Conservation (phyloP, 345 rosid genomes). For the Trapa incisa region DNA sequence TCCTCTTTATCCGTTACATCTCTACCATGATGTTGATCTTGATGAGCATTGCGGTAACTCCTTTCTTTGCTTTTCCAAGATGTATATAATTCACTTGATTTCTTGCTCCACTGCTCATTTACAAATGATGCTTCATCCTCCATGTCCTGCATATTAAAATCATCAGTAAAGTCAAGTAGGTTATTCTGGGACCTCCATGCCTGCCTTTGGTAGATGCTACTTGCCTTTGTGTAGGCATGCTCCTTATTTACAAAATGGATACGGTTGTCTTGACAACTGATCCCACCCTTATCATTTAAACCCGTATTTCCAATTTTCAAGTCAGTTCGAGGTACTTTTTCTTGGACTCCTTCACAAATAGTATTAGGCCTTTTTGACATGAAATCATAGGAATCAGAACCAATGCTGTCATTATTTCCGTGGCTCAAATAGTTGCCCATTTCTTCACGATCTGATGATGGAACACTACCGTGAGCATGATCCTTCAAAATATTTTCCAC, state of each 20-base stretch:
- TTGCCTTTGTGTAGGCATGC: slow-evolving; percentile 13
- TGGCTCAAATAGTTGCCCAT: slow-evolving; percentile 5
- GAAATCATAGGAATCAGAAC: slow-evolving; percentile 14
- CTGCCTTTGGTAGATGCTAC: slow-evolving; percentile 13
- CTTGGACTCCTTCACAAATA: slow-evolving; percentile 16
- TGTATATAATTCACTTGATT: slow-evolving; percentile 21
- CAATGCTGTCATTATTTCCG: background rate
- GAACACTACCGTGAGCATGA: slow-evolving; percentile 18
- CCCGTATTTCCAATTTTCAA: slow-evolving; percentile 13
- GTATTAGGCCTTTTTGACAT: slow-evolving; percentile 11
- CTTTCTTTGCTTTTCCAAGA: slow-evolving; percentile 20
- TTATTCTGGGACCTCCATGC: slow-evolving; percentile 22
- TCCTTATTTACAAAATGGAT: slow-evolving; percentile 18
- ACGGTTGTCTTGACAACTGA: slow-evolving; percentile 16
- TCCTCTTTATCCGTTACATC: slow-evolving; percentile 9
- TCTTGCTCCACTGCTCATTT: slow-evolving; percentile 18
- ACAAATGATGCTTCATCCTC: slow-evolving; percentile 31
- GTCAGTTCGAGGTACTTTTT: slow-evolving; percentile 4
- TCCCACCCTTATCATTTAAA: slow-evolving; percentile 16
- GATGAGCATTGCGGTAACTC: slow-evolving; percentile 16
- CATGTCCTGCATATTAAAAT: slow-evolving; percentile 17
- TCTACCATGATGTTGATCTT: slow-evolving; percentile 18
- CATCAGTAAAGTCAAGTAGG: slow-evolving; percentile 23
- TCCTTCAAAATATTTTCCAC: slow-evolving; percentile 11
- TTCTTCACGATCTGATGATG: slow-evolving; percentile 11